Evolutionary conservation across 2,329 filamentous ascomycete genomes (phyloP).

Genomic region (Leptographium wingfieldii): DNA sequence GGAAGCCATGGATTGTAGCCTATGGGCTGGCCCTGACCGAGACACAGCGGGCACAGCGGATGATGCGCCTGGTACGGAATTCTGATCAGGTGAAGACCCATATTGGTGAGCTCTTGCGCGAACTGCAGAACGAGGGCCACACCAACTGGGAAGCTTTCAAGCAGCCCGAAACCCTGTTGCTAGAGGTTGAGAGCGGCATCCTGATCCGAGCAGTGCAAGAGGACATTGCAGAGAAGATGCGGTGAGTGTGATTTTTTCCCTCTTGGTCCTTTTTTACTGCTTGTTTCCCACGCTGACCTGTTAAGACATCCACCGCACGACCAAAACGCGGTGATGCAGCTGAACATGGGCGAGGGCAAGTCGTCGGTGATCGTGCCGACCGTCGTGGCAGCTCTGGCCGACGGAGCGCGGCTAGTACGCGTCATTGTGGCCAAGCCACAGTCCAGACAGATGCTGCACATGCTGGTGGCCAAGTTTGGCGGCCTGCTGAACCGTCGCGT

Average conservation of each 20-base stretch:
- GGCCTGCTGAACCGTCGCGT: conserved; percentile 42
- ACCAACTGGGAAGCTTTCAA: conserved; percentile 33
- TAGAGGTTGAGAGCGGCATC: conserved; percentile 52
- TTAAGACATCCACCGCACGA: conserved; percentile 18
- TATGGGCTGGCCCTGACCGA: too few species aligned
- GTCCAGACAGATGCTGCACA: conserved; percentile 45
- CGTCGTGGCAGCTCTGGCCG: conserved; percentile 38
- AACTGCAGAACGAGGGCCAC: too few species aligned
- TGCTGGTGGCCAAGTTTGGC: conserved; percentile 40
- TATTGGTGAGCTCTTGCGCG: too few species aligned
- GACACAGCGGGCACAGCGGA: too few species aligned
- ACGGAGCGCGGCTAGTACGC: conserved; percentile 37
- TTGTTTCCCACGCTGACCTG: too few species aligned
- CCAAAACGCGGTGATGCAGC: conserved; percentile 44
- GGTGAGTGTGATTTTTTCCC: too few species aligned
- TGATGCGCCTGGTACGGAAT: too few species aligned
- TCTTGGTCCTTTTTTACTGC: too few species aligned
- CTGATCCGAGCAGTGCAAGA: conserved; percentile 48
- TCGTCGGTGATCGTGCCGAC: conserved; percentile 58
- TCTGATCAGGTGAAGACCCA: too few species aligned
- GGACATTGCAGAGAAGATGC: conserved; percentile 45
- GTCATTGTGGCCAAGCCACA: conserved; percentile 51
- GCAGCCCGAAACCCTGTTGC: conserved; percentile 46
- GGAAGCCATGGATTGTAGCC: too few species aligned
- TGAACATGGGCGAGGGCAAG: conserved; percentile 64